Evolutionary conservation across 1,139 yeast species (phyloP).

Genomic region (Zygoascus meyerae): DNA sequence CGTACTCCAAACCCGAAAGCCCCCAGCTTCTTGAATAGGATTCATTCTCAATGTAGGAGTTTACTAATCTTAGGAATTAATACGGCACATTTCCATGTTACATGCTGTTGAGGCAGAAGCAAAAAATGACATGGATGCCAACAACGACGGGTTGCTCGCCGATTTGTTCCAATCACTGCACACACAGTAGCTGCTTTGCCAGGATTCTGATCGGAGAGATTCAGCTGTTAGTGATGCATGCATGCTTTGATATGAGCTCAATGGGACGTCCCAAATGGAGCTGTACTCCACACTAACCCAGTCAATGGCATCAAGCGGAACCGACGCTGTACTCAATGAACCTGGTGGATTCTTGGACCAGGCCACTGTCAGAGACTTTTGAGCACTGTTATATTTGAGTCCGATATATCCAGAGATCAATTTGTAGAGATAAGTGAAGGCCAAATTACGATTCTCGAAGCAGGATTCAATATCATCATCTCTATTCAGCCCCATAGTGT

Average conservation of each 20-base stretch:
- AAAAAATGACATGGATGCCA: too few relatives aligned
- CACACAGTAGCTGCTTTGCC: too few relatives aligned
- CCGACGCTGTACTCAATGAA: not conserved
- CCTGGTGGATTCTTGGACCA: not conserved
- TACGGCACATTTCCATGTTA: too few relatives aligned
- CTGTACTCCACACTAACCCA: slow-evolving; percentile 5
- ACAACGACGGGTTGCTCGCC: too few relatives aligned
- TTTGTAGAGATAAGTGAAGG: not conserved
- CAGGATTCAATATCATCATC: slow-evolving; percentile 6
- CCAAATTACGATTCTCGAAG: not conserved
- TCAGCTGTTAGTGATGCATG: not conserved
- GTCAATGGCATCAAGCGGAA: not conserved
- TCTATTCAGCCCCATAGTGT: slow-evolving; percentile 1
- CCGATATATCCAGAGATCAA: not conserved
- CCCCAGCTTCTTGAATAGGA: too few relatives aligned
- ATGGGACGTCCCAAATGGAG: not conserved
- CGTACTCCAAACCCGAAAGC: too few relatives aligned
- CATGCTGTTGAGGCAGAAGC: too few relatives aligned
- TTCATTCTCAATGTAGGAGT: too few relatives aligned
- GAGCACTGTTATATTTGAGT: not conserved
- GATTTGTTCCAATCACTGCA: too few relatives aligned
- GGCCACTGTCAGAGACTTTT: slow-evolving; percentile 3
- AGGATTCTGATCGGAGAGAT: too few relatives aligned
- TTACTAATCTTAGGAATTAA: too few relatives aligned
- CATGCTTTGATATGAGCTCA: not conserved